Base-by-base conservation (phyloP, 2,329 filamentous ascomycete species). In the Penicillium hordei region DNA sequence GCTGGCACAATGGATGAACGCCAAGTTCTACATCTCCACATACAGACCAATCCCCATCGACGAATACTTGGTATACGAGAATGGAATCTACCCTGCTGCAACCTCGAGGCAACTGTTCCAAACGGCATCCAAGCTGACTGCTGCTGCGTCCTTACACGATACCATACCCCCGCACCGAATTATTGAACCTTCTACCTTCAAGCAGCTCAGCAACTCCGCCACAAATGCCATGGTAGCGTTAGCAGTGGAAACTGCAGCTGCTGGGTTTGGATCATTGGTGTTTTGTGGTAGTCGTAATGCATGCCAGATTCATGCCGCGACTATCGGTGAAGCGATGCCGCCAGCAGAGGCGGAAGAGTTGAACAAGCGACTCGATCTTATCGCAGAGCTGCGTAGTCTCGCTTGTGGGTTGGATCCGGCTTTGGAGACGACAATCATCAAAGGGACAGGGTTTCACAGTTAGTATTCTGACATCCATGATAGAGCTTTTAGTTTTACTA, bases 1-100 rank as follows among this genome's bases (percentile, higher is more conserved):
- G 31, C 78, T 92, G 48, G 87, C 88, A 2, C 78, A 79, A 34
- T 92, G 89, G 89, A 82, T 92, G 17, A 76, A 83, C 46, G 89
- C 86, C 1, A 87, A 88, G 65, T 89, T 84, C 48, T 91, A 90
- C 66, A 84, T 87, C 63, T 91, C 89, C 2, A 83, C 81, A 53
- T 92, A 91, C 69, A 82, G 86, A 2, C 89, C 89, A 1, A 81
- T 93, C n/a, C 89, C 89, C 0, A 86, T 93, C 23, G 83, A 90
- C 51, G 89, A 92, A 65, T 84, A 90, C 67, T 77, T 92, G 0
- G 89, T 91, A 4, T 89, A 86, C 68, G 87, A 91, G 45, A 85
- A 88, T 57, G 80, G 80, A 6, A 80, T 91, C 10, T 91, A 90
- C 65, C 81, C 83, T 4, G 83, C 85, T 21, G 81, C 81, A 31